Percentiles rank a stretch among this genome's conserved stretches.
These are phyloP conservation scores for Naegleria fowleri DNA, from an alignment of 208 protist species.

Conservation along the genomic window DNA sequence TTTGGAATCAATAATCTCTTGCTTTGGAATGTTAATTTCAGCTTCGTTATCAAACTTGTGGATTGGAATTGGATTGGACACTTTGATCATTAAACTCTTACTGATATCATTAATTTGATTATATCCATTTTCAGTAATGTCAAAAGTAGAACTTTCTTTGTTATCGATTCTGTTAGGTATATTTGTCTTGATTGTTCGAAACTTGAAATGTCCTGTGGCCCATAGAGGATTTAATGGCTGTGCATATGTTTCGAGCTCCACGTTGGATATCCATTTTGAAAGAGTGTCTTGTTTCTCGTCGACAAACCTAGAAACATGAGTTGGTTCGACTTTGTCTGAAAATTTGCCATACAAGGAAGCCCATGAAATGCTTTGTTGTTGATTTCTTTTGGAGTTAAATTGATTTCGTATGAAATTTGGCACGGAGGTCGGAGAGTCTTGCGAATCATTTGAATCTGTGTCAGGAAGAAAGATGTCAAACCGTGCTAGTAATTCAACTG, in stretches of 20 bases:
- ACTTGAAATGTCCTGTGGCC: not conserved
- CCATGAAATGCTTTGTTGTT: not conserved
- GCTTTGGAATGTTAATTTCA: too few relatives aligned
- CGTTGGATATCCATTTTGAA: not conserved
- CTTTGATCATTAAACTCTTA: constrained; percentile 7
- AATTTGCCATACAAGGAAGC: not conserved
- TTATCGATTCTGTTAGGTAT: not conserved
- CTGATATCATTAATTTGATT: not conserved
- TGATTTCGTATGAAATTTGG: not conserved
- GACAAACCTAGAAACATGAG: not conserved
- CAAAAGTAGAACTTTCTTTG: too few relatives aligned
- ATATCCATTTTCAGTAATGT: not conserved
- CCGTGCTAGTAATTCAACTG: not conserved
- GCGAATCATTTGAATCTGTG: not conserved
- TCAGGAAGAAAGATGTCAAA: not conserved
- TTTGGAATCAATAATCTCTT: not conserved
- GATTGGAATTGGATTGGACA: not conserved
- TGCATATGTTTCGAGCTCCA: constrained; percentile 9
- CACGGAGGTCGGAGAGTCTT: too few relatives aligned
- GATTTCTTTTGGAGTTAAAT: not conserved
- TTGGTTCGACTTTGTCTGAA: not conserved
- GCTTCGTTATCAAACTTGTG: not conserved
- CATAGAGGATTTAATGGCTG: not conserved
- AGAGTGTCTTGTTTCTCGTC: not conserved
- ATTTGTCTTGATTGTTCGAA: not conserved